Evolutionary conservation across 805 yeast species (phyloP).

Genomic region (Sugiyamaella floridensis): DNA sequence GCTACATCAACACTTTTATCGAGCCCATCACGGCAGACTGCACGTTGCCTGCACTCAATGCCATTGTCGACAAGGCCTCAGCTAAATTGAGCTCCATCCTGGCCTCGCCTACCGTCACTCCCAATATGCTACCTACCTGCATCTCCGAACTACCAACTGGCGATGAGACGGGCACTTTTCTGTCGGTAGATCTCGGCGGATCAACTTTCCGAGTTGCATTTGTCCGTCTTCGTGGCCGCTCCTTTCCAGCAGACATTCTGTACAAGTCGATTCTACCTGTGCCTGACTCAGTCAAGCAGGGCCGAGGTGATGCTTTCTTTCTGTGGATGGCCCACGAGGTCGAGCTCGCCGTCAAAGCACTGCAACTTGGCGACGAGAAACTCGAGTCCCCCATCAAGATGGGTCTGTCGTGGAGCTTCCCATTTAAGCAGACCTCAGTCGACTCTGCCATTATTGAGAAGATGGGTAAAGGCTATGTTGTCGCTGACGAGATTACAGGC

Average conservation of each 20-base stretch:
- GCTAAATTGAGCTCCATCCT: neutral
- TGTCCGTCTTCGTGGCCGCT: constrained; percentile 54
- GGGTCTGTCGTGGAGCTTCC: constrained; percentile 33
- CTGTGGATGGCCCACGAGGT: constrained; percentile 28
- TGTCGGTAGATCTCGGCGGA: constrained; percentile 90
- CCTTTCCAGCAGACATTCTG: constrained; percentile 8
- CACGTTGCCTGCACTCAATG: constrained; percentile 6
- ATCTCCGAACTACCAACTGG: constrained; percentile 76
- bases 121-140: constrained; percentile 70
- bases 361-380: constrained; percentile 3
- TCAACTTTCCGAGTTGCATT: constrained; percentile 89
- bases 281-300: constrained; percentile 21
- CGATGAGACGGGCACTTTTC: constrained; percentile 59
- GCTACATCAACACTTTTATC: neutral
- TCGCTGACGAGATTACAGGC: constrained; percentile 61
- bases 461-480: constrained; percentile 68
- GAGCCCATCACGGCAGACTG: neutral
- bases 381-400: constrained; percentile 9
- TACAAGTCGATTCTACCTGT: constrained; percentile 18
- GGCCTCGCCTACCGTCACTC: constrained; percentile 5
- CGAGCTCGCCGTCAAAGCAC: constrained; percentile 13
- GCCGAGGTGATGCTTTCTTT: constrained; percentile 27
- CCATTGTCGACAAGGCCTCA: constrained; percentile 11
- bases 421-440: constrained; percentile 23
- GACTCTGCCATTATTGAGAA: constrained; percentile 22